Evolutionary conservation across 2,329 filamentous ascomycete genomes (phyloP).

Genomic region (Aspergillus calidoustus): DNA sequence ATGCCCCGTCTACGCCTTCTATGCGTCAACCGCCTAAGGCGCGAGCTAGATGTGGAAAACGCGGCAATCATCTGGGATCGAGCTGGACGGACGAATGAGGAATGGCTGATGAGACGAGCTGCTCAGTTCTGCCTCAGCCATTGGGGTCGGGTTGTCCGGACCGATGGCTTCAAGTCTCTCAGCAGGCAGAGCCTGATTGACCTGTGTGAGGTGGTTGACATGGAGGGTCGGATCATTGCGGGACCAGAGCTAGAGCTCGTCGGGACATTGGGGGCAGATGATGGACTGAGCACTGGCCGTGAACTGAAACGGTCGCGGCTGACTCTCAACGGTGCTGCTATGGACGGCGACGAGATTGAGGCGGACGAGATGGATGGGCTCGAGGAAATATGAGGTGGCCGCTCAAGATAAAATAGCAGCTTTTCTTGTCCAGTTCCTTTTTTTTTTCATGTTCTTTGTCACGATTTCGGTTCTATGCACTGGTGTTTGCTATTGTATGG

Average conservation of each 20-base stretch:
- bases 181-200: slow-evolving; percentile 82
- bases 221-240: slow-evolving; percentile 86
- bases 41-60: slow-evolving; percentile 91
- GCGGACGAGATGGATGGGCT: slow-evolving; percentile 54
- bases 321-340: slow-evolving; percentile 30
- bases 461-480: slow-evolving; percentile 6
- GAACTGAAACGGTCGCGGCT: slow-evolving; percentile 37
- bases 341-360: slow-evolving; percentile 48
- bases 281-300: slow-evolving; percentile 45
- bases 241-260: slow-evolving; percentile 78
- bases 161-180: slow-evolving; percentile 80
- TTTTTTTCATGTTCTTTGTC: slow-evolving; percentile 9
- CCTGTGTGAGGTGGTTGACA: slow-evolving; percentile 89
- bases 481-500: slow-evolving; percentile 1
- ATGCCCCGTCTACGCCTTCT: slow-evolving; percentile 90
- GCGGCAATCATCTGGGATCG: slow-evolving; percentile 97
- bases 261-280: slow-evolving; percentile 55
- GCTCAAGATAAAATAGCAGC: background rate
- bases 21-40: slow-evolving; percentile 86
- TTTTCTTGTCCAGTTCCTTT: background rate
- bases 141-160: slow-evolving; percentile 93
- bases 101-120: slow-evolving; percentile 88
- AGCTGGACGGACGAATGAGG: slow-evolving; percentile 84
- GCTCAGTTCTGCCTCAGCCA: slow-evolving; percentile 88
- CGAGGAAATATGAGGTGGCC: slow-evolving; percentile 37